Conservation (phyloP, 345 rosid species). For the Euphorbia lathyris region DNA sequence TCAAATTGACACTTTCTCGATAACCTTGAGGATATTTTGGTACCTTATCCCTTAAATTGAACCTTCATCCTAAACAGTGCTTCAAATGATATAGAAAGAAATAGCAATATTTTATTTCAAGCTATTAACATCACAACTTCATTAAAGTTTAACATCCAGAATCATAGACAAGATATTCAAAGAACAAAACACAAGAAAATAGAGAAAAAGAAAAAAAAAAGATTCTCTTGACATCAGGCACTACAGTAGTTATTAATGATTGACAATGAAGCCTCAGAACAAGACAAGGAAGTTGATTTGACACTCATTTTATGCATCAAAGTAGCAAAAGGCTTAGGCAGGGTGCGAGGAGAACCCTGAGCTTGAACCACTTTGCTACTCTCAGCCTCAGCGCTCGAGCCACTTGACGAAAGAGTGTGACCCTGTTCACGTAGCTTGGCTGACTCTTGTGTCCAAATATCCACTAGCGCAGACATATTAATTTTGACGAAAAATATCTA, state of each 20-base stretch:
- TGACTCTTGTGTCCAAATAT: slow-evolving; percentile 41
- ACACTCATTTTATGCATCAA: neutral
- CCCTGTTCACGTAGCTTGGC: slow-evolving; percentile 39
- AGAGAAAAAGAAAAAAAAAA: neutral
- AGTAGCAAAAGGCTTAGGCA: slow-evolving; percentile 12
- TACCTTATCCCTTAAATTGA: no score
- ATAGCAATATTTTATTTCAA: neutral
- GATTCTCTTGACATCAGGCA: slow-evolving; percentile 8
- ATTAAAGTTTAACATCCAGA: no score
- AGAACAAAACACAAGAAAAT: no score
- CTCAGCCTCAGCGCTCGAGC: neutral
- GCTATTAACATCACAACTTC: neutral
- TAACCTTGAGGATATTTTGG: no score
- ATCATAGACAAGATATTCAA: no score
- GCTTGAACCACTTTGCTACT: slow-evolving; percentile 14
- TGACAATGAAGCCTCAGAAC: slow-evolving; percentile 30
- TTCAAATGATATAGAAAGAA: neutral
- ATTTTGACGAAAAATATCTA: neutral
- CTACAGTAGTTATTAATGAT: slow-evolving; percentile 30
- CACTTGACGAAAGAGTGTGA: slow-evolving; percentile 22
- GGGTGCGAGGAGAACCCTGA: neutral
- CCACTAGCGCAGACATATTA: slow-evolving; percentile 47
- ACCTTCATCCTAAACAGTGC: no score
- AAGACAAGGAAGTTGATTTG: neutral
- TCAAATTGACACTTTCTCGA: no score